A percentile compares a stretch with the other conserved stretches of the same genome.
phyloP scores from a whole-genome alignment of 2,329 filamentous ascomycete genomes.

The Aspergillus persii region DNA sequence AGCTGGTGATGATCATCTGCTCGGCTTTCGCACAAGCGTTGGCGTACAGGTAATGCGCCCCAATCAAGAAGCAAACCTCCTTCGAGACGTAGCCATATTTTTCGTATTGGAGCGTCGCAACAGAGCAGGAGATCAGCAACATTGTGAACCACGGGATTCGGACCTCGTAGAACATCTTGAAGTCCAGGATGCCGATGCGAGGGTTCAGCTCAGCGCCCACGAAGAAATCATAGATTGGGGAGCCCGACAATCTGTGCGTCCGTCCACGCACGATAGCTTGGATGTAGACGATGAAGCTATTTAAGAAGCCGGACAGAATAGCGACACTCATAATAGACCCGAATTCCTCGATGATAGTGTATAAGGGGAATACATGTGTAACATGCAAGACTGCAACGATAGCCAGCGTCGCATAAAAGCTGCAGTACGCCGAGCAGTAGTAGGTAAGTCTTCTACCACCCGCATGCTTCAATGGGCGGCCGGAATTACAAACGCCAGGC shows the following conservation, averaged over 20 bases:
- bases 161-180: slow-evolving; percentile 95
- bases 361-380: slow-evolving; percentile 80
- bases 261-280: slow-evolving; percentile 77
- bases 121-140: slow-evolving; percentile 69
- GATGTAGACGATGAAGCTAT: slow-evolving; percentile 79
- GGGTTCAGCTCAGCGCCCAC: slow-evolving; percentile 84
- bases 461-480: slow-evolving; percentile 80
- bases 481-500: slow-evolving; percentile 82
- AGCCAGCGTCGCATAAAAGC: slow-evolving; percentile 81
- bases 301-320: slow-evolving; percentile 86
- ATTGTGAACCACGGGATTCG: slow-evolving; percentile 90
- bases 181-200: slow-evolving; percentile 74
- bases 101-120: slow-evolving; percentile 79
- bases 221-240: slow-evolving; percentile 80
- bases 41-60: slow-evolving; percentile 90
- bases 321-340: slow-evolving; percentile 89
- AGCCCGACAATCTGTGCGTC: slow-evolving; percentile 89
- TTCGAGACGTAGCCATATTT: slow-evolving; percentile 77
- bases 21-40: no score
- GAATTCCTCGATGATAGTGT: slow-evolving; percentile 92
- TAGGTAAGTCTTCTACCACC: slow-evolving; percentile 85
- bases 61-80: slow-evolving; percentile 75
- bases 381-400: slow-evolving; percentile 71
- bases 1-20: neutral
- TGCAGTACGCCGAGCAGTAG: slow-evolving; percentile 87